Percentiles rank a stretch among this genome's conserved stretches.
phyloP scores from a whole-genome alignment of 345 rosid species.

The Turnera subulata region DNA sequence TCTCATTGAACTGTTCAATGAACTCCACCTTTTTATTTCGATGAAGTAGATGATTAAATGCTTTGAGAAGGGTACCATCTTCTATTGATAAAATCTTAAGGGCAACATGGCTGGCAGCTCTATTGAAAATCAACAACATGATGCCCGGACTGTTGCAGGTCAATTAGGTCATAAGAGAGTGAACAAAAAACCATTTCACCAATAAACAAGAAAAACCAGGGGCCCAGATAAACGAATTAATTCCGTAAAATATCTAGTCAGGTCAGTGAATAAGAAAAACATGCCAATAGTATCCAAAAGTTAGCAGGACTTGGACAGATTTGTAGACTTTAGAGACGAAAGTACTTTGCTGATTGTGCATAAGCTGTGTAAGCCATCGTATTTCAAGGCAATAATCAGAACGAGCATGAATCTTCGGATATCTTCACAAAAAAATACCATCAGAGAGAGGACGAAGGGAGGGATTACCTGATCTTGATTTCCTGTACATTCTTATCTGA shows the following conservation, averaged over 20 bases:
- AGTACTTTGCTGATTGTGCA: too few relatives aligned
- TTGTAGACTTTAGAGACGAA: too few relatives aligned
- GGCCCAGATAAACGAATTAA: too few relatives aligned
- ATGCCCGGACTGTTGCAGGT: conserved; percentile 75
- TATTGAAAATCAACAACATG: conserved; percentile 86
- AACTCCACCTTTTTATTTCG: conserved; percentile 97
- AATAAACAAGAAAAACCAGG: neutral
- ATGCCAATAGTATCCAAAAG: neutral
- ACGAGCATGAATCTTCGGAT: neutral
- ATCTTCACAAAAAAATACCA: neutral
- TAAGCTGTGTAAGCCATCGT: too few relatives aligned
- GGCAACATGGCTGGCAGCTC: conserved; percentile 72
- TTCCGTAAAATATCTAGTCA: neutral
- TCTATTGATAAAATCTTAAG: conserved; percentile 88
- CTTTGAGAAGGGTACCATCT: conserved; percentile 94
- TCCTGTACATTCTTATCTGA: conserved; percentile 88
- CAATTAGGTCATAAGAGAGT: conserved; percentile 9
- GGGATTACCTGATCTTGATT: conserved; percentile 84
- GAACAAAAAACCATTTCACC: neutral
- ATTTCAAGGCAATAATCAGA: neutral
- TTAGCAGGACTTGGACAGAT: too few relatives aligned
- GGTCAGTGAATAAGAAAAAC: neutral
- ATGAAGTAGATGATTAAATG: conserved; percentile 85
- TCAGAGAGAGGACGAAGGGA: conserved; percentile 15
- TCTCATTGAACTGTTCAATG: conserved; percentile 95